Percentiles rank a stretch among this genome's conserved stretches.
These are phyloP conservation scores for Hypomyces rosellus DNA, from an alignment of 2,329 filamentous ascomycete species.

Conservation along the genomic window DNA sequence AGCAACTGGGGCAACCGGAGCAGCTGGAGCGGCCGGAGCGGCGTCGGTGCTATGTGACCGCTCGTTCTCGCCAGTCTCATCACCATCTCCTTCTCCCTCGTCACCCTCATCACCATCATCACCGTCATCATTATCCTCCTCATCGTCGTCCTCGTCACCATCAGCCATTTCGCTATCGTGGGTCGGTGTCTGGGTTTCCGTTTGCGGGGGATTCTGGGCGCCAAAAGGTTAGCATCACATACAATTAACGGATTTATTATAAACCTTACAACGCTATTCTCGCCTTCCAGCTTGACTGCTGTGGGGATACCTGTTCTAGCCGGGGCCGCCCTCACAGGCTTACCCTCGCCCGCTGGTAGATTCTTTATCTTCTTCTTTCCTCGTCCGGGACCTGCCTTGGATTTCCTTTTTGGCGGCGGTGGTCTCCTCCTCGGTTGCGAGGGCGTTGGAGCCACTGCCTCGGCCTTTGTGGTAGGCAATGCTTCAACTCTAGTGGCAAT, in stretches of 20 bases:
- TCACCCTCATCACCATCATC: constrained; percentile 44
- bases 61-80: constrained; percentile 36
- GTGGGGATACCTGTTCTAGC: constrained; percentile 31
- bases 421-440: constrained; percentile 54
- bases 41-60: constrained; percentile 23
- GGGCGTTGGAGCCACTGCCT: constrained; percentile 38
- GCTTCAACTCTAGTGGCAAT: constrained; percentile 53
- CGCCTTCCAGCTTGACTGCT: constrained; percentile 31
- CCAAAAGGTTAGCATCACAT: constrained; percentile 6
- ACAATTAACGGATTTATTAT: no score
- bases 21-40: constrained; percentile 15
- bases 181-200: constrained; percentile 38
- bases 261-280: constrained; percentile 33
- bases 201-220: constrained; percentile 34
- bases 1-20: constrained; percentile 22
- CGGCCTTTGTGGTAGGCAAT: constrained; percentile 52
- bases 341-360: constrained; percentile 31
- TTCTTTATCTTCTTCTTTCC: constrained; percentile 72
- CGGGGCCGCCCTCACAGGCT: constrained; percentile 23
- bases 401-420: constrained; percentile 73
- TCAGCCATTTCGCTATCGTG: constrained; percentile 51
- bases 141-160: constrained; percentile 39
- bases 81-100: constrained; percentile 40
- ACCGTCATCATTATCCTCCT: constrained; percentile 36
- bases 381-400: constrained; percentile 66